phyloP scores from a whole-genome alignment of 1,139 yeast species.

The Magnusiomyces starmeri region DNA sequence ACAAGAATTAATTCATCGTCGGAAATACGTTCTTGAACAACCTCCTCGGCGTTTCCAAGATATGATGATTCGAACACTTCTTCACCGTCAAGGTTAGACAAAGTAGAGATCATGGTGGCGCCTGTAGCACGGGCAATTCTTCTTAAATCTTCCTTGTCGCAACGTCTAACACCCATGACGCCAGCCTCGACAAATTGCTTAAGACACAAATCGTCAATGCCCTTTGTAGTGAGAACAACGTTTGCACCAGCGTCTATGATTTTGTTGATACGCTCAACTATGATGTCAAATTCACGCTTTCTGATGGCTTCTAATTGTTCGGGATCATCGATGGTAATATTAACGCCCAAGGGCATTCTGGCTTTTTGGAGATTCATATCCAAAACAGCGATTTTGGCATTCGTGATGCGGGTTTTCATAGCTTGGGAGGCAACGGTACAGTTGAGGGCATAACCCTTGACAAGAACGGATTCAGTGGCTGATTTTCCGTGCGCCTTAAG shows the following conservation, averaged over 20 bases:
- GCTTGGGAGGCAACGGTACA: conserved; percentile 98
- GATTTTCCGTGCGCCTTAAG: conserved; percentile 96
- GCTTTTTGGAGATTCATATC: conserved; percentile 95
- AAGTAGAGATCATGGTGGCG: conserved; percentile 77
- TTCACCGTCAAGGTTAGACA: conserved; percentile 95
- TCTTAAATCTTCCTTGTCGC: conserved; percentile 93
- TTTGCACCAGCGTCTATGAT: conserved; percentile 92
- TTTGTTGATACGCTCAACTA: conserved; percentile 79
- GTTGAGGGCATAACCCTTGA: conserved; percentile 92
- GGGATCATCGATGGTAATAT: conserved; percentile 94
- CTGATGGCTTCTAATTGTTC: conserved; percentile 94
- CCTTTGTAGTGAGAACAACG: conserved; percentile 93
- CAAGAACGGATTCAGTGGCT: conserved; percentile 73
- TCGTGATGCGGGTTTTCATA: conserved; percentile 67
- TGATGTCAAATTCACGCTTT: conserved; percentile 87
- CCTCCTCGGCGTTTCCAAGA: conserved; percentile 89
- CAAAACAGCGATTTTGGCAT: conserved; percentile 84
- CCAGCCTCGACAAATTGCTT: conserved; percentile 94
- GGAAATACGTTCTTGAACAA: conserved; percentile 80
- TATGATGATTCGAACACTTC: conserved; percentile 87
- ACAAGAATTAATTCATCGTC: conserved; percentile 96
- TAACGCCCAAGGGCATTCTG: conserved; percentile 97
- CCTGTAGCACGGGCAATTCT: conserved; percentile 98
- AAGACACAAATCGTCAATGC: conserved; percentile 93
- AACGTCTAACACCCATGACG: conserved; percentile 96